These are phyloP conservation scores for Suillus spraguei DNA, from an alignment of 768 basidiomycete genomes.

Conservation along the genomic window DNA sequence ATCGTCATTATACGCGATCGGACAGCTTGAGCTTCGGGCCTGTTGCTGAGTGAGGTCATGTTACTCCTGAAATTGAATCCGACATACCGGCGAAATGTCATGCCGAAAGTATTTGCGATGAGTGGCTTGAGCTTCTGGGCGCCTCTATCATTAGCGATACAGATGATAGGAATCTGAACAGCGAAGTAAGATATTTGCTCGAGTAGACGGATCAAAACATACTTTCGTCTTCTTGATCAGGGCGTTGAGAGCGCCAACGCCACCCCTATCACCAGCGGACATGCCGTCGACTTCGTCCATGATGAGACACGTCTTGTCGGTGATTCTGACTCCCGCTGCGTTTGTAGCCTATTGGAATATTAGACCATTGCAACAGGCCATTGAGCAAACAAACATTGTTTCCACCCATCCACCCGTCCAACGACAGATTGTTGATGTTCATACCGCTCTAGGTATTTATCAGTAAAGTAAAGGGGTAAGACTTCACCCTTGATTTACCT, in stretches of 20 bases:
- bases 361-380: not conserved
- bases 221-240: constrained; percentile 94
- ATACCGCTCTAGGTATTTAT: constrained; percentile 65
- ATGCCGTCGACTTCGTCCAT: constrained; percentile 99
- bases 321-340: constrained; percentile 71
- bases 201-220: constrained; percentile 4
- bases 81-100: constrained; percentile 77
- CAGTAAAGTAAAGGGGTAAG: not conserved
- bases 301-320: constrained; percentile 83
- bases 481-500: constrained; percentile 51
- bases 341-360: constrained; percentile 51
- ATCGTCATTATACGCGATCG: constrained; percentile 90
- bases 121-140: constrained; percentile 94
- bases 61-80: not conserved
- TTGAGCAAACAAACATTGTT: constrained; percentile 40
- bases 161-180: constrained; percentile 88
- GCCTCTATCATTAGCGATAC: constrained; percentile 90
- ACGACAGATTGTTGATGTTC: constrained; percentile 85
- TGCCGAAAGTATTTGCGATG: constrained; percentile 63
- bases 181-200: not conserved
- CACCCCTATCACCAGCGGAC: constrained; percentile 97
- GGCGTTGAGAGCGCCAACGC: constrained; percentile 90
- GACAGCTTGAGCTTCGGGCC: constrained; percentile 75
- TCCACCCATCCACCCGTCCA: constrained; percentile 84
- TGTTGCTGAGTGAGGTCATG: constrained; percentile 29